Conservation (phyloP, 495 filamentous ascomycete species). For the Lasiosphaeris hirsuta region DNA sequence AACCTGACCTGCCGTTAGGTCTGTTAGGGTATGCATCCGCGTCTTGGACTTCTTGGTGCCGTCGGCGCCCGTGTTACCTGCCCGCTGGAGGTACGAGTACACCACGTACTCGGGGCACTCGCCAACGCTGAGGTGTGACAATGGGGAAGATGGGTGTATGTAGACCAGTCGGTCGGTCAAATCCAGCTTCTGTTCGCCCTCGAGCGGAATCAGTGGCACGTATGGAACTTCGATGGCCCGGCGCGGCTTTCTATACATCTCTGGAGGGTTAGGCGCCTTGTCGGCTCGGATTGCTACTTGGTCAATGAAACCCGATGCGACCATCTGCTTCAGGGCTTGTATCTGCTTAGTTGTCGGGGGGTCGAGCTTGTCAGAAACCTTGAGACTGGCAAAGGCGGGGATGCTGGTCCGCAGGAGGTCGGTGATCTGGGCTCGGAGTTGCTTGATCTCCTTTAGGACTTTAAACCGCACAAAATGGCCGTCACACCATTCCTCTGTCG, state of each 20-base stretch:
- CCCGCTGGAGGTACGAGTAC: constrained; percentile 79
- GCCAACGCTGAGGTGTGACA: constrained; percentile 65
- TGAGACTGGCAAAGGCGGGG: constrained; percentile 58
- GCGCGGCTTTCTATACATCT: constrained; percentile 65
- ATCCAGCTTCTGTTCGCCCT: constrained; percentile 34
- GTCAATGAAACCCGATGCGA: constrained; percentile 91
- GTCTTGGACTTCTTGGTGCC: constrained; percentile 64
- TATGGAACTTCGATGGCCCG: constrained; percentile 89
- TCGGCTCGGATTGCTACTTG: constrained; percentile 93
- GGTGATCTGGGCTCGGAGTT: constrained; percentile 78
- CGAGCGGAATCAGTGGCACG: constrained; percentile 75
- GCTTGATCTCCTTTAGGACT: constrained; percentile 76
- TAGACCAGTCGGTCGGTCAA: constrained; percentile 60
- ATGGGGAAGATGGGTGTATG: constrained; percentile 77
- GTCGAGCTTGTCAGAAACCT: constrained; percentile 59
- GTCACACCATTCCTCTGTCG: constrained; percentile 67
- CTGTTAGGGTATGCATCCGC: constrained; percentile 82
- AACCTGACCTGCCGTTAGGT: constrained; percentile 71
- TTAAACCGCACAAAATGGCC: constrained; percentile 82
- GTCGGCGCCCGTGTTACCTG: constrained; percentile 46
- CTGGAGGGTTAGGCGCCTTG: constrained; percentile 69
- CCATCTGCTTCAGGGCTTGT: constrained; percentile 82
- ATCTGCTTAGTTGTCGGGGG: constrained; percentile 69
- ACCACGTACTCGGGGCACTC: constrained; percentile 80
- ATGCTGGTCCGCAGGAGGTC: constrained; percentile 74